A percentile compares a stretch with the other conserved stretches of the same genome.
Evolutionary conservation across 306 rosid genomes (phyloP).

Genomic region (Oemleria cerasiformis): DNA sequence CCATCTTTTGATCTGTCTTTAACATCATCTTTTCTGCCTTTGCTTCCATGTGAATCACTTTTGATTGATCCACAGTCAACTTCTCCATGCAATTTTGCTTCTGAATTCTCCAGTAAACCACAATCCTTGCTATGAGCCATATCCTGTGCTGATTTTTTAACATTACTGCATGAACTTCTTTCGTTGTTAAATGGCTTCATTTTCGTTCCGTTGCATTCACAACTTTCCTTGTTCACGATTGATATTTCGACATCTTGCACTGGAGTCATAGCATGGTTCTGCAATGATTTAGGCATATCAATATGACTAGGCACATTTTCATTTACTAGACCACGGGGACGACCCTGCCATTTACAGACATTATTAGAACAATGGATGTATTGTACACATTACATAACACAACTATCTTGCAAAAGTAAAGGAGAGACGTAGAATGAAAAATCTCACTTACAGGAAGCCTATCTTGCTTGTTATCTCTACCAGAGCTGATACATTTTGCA

Average conservation of each 20-base stretch:
- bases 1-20: constrained; percentile 33
- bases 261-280: constrained; percentile 20
- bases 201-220: constrained; percentile 19
- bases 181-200: constrained; percentile 9
- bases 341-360: constrained; percentile 34
- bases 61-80: constrained; percentile 4
- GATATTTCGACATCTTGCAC: constrained; percentile 21
- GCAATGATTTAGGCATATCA: constrained; percentile 12
- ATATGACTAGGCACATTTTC: constrained; percentile 6
- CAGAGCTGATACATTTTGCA: constrained; percentile 17
- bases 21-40: constrained; percentile 35
- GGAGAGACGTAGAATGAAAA: constrained; percentile 14
- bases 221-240: constrained; percentile 22
- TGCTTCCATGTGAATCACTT: constrained; percentile 19
- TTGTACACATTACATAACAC: too few relatives aligned
- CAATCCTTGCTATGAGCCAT: constrained; percentile 8
- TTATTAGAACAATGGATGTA: constrained; percentile 10
- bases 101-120: constrained; percentile 16
- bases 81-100: constrained; percentile 24
- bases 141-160: constrained; percentile 14
- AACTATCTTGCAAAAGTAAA: not conserved
- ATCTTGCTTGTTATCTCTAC: constrained; percentile 19
- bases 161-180: constrained; percentile 16
- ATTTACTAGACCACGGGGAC: constrained; percentile 2
- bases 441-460: constrained; percentile 33